A percentile compares a stretch with the other conserved stretches of the same genome.
phyloP scores from a whole-genome alignment of 169 alveolate genomes.

The Amoebophrya sp. region DNA sequence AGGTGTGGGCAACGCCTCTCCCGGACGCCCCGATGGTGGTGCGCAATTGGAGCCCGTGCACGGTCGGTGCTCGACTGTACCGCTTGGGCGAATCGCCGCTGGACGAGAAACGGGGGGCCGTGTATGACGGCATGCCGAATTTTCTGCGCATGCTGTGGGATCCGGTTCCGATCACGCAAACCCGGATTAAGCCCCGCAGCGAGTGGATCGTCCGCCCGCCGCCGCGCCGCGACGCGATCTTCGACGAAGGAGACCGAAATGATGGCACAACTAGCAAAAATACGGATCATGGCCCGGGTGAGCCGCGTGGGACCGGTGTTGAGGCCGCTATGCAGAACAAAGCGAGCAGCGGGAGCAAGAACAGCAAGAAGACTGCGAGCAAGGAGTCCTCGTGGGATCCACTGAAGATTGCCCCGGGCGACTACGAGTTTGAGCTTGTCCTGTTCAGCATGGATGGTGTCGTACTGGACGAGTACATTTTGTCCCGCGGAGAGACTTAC shows the following conservation, averaged over 20 bases:
- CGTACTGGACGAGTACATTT: neutral
- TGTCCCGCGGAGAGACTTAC: neutral
- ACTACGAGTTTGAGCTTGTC: neutral
- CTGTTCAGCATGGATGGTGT: neutral
- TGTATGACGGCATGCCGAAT: neutral
- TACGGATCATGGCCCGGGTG: no score
- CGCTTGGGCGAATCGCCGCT: constrained; percentile 13
- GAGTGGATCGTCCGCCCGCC: constrained; percentile 3
- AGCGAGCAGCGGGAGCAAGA: neutral
- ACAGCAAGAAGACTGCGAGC: neutral
- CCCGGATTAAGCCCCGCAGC: neutral
- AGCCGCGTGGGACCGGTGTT: neutral
- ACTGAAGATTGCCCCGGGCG: neutral
- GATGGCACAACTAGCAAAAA: neutral
- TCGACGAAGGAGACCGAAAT: neutral
- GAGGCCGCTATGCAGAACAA: neutral
- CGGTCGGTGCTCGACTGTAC: neutral
- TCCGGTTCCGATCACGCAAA: neutral
- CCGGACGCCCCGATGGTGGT: constrained; percentile 3
- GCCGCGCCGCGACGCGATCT: neutral
- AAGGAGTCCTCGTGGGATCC: neutral
- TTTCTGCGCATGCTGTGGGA: neutral
- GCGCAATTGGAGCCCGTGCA: neutral
- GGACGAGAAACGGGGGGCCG: neutral
- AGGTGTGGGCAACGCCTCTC: neutral